A percentile compares a stretch with the other conserved stretches of the same genome.
Evolutionary conservation across 2,329 filamentous ascomycete genomes (phyloP).

Genomic region (Fusarium domesticum): DNA sequence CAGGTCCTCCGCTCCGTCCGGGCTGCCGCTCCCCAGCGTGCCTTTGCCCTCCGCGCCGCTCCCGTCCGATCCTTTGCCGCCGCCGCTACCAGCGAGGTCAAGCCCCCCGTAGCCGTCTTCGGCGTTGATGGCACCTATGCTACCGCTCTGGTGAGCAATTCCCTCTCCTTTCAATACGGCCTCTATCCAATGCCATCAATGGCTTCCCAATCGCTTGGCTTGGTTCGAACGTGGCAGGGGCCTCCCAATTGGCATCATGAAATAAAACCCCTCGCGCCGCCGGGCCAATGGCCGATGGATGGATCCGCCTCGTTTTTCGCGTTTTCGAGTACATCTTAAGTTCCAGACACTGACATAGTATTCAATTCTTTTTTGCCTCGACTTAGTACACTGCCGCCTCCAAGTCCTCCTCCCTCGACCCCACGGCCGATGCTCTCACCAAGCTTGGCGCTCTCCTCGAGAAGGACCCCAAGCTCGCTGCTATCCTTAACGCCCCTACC

Average conservation of each 20-base stretch:
- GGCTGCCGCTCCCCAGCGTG: constrained; percentile 59
- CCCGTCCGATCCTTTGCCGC: constrained; percentile 78
- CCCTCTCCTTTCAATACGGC: constrained; percentile 5
- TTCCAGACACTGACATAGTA: constrained; percentile 16
- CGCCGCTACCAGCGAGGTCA: constrained; percentile 63
- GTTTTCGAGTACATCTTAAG: neutral
- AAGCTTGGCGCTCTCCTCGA: constrained; percentile 69
- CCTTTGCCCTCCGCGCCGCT: constrained; percentile 41
- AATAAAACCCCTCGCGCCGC: constrained; percentile 12
- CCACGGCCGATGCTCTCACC: constrained; percentile 75
- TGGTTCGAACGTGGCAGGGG: constrained; percentile 9
- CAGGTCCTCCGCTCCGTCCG: constrained; percentile 56
- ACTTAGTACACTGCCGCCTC: constrained; percentile 90
- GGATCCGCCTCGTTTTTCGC: neutral
- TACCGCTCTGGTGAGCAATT: constrained; percentile 81
- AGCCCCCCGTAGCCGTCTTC: constrained; percentile 87
- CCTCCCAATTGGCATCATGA: constrained; percentile 21
- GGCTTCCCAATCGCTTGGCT: constrained; percentile 5
- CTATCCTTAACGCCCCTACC: constrained; percentile 76
- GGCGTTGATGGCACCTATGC: constrained; percentile 98
- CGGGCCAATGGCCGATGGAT: constrained; percentile 22
- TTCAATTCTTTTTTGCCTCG: constrained; percentile 31
- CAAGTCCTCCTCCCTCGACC: constrained; percentile 83
- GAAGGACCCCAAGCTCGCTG: constrained; percentile 76
- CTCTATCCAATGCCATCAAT: neutral